Evolutionary conservation across 495 filamentous ascomycete genomes (phyloP), one percentile per base, ranked within the genome.

Genomic region (Neurospora cerealis): DNA sequence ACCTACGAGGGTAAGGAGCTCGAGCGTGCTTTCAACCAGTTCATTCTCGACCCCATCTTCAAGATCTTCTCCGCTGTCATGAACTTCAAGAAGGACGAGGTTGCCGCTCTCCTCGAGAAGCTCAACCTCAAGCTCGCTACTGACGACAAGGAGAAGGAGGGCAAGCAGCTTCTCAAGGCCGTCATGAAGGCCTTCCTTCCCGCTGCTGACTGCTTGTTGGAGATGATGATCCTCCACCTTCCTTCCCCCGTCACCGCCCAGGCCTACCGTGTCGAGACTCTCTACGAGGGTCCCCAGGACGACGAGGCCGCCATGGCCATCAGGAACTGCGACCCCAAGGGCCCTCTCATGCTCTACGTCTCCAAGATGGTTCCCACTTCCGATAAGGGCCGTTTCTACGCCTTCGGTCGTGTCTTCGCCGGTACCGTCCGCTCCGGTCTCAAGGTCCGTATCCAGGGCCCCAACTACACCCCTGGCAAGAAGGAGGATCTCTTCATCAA

Each of bases 311-410:
- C 90, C 88, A 92, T 96, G 81, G 93, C 90, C 88, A 98, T 99
- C 88, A 93, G 95, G 70, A 95, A 98, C 88, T 98, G 96, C 87
- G 92, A 98, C 84, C 88, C 95, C 85, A 97, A 96, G 88, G 96
- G 89, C 80, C 93, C 95, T 79, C 96, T 99, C 83, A 99, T 99
- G 96, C 89, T 98, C 76, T 99, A 99, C 90, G 95, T 99, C 85
- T 99, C 96, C 82, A 99, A 99, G 92, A 99, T 99, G 96, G 96
- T 99, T 78, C 96, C 96, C 80, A 98, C 96, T 75, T 95, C 94
- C 81, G 96, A 99, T 83, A 98, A 98, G 91, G 96, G 96, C 86
- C 95, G 96, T 87, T 99, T 99, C 93, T 99, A 97, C 88, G 96
- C 96, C 84, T 99, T 99, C 88, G 96, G 96, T 86, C 96, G 96